Evolutionary conservation across 306 rosid species (phyloP).

Genomic region (Dryas octopetala): DNA sequence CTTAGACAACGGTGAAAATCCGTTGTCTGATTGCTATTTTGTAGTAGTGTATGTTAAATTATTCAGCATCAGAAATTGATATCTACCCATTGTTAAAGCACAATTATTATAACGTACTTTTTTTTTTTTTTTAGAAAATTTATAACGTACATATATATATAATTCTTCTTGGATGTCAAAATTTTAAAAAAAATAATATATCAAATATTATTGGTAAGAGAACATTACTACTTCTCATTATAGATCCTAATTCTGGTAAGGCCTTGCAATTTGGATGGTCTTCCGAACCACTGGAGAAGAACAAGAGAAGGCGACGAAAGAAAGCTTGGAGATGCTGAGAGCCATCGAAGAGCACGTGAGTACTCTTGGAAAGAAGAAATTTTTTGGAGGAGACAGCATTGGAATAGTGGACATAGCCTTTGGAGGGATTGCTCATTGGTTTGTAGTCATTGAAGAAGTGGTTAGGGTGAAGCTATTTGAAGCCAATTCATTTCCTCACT

Average conservation of each 20-base stretch:
- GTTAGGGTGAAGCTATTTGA: slow-evolving; percentile 18
- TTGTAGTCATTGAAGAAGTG: slow-evolving; percentile 20
- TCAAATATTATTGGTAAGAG: too few relatives aligned
- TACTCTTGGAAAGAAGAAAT: slow-evolving; percentile 23
- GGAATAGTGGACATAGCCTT: slow-evolving; percentile 32
- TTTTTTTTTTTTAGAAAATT: too few relatives aligned
- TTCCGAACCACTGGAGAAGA: slow-evolving; percentile 13
- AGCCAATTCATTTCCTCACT: slow-evolving; percentile 19
- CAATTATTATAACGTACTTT: too few relatives aligned
- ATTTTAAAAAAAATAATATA: too few relatives aligned
- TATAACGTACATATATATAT: too few relatives aligned
- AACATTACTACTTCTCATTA: too few relatives aligned
- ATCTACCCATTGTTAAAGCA: too few relatives aligned
- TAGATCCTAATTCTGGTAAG: neutral
- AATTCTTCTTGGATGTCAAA: too few relatives aligned
- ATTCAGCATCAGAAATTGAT: too few relatives aligned
- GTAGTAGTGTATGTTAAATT: too few relatives aligned
- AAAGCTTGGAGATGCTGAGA: slow-evolving; percentile 20
- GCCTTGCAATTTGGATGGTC: neutral
- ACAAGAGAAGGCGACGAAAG: slow-evolving; percentile 16
- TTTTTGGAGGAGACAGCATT: slow-evolving; percentile 28
- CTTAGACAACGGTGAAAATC: too few relatives aligned
- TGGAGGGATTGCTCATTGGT: slow-evolving; percentile 23
- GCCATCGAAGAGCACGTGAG: slow-evolving; percentile 29
- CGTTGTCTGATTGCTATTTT: too few relatives aligned